A percentile compares a stretch with the other conserved stretches of the same genome.
Evolutionary conservation across 129 eudicot species (phyloP).

Genomic region (Solidago caesia): DNA sequence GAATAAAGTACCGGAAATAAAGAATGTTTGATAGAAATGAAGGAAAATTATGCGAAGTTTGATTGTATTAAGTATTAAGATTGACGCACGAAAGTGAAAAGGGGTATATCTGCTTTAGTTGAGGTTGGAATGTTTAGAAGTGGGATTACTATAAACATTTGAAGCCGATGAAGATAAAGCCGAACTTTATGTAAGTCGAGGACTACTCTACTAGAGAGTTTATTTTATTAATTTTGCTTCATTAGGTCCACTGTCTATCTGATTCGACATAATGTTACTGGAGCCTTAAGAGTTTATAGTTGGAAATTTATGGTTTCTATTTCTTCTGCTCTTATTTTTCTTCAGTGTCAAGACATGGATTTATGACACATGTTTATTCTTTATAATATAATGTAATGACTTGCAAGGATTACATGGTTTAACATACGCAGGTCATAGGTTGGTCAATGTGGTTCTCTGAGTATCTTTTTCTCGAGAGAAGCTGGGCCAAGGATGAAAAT

Average conservation of each 20-base stretch:
- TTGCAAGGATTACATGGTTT: background rate
- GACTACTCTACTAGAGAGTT: background rate
- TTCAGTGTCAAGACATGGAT: conserved; percentile 10
- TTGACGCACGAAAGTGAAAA: background rate
- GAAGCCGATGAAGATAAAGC: background rate
- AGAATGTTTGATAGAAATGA: background rate
- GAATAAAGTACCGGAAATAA: background rate
- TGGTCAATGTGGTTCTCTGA: conserved; percentile 99
- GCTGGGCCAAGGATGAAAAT: conserved; percentile 88
- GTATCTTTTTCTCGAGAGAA: conserved; percentile 95
- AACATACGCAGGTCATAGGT: conserved; percentile 77
- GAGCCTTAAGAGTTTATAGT: background rate
- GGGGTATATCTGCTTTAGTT: background rate
- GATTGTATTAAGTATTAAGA: background rate
- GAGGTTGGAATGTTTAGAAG: background rate
- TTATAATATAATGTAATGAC: background rate
- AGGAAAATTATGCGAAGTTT: background rate
- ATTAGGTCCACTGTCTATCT: background rate
- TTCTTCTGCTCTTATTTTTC: background rate
- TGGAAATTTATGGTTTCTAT: background rate
- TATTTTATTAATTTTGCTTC: background rate
- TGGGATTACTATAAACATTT: background rate
- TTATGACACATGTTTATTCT: background rate
- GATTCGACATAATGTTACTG: background rate
- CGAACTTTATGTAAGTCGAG: background rate